phyloP scores from a whole-genome alignment of 345 rosid genomes.

The Leavenworthia alabamica region DNA sequence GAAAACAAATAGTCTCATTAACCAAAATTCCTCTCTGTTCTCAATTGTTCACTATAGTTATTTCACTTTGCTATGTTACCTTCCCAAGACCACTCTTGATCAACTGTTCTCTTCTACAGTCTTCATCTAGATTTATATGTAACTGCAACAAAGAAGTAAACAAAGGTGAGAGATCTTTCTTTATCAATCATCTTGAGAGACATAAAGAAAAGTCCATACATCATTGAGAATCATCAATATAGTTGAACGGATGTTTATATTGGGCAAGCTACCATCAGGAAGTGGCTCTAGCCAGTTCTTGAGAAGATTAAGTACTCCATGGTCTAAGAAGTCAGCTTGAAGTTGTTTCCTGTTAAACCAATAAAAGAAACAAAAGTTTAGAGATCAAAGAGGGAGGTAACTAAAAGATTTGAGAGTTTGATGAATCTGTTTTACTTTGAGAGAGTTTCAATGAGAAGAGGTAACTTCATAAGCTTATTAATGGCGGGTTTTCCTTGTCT shows the following conservation, averaged over 20 bases:
- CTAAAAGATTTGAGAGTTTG: not conserved
- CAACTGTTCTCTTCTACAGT: conserved; percentile 68
- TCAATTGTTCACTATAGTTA: not conserved
- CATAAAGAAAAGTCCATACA: conserved; percentile 32
- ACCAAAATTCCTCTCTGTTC: not conserved
- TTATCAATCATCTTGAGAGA: not conserved
- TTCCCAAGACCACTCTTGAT: conserved; percentile 86
- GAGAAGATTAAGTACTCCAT: conserved; percentile 66
- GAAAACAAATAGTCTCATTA: not conserved
- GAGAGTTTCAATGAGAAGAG: conserved; percentile 67
- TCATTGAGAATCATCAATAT: conserved; percentile 61
- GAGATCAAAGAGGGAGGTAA: not conserved
- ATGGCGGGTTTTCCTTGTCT: conserved; percentile 67
- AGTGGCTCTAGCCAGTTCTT: conserved; percentile 96
- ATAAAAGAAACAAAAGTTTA: not conserved
- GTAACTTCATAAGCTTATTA: conserved; percentile 72
- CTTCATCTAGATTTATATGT: conserved; percentile 59
- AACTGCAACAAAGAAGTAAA: conserved; percentile 37
- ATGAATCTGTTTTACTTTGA: conserved; percentile 24
- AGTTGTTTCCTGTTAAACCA: conserved; percentile 44
- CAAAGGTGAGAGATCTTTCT: not conserved
- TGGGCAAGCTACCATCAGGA: conserved; percentile 94
- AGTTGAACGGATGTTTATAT: conserved; percentile 67
- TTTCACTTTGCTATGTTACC: conserved; percentile 13
- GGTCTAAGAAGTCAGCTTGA: conserved; percentile 75